Base-by-base conservation (phyloP, 169 alveolate genomes). In the Miamiensis avidus region DNA sequence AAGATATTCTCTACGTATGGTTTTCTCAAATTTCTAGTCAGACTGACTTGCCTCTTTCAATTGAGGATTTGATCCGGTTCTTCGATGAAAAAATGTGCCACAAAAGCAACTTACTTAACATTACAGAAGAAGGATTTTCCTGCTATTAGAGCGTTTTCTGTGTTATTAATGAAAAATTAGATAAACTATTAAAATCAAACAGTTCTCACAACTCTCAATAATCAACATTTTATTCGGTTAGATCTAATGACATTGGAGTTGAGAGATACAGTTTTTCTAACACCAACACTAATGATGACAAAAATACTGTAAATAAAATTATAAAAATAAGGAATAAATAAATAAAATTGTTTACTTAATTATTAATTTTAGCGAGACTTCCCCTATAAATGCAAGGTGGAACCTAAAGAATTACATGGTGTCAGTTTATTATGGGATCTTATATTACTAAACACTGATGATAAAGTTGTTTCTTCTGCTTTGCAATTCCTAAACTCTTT, bases 81-180 rank as follows among this genome's bases (percentile, higher is more conserved):
- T 94, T 90, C 83, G 76, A 76, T 31, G 91, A 90, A 72, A 88
- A 92, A 65, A 75, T 94, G 33, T 82, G 92, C 16, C 73, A 49
- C 20, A 83, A 83, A 0, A 69, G 82, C 26, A 76, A 90, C 29
- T 84, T 91, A 78, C 31, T 65, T 0, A 31, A 65, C 0, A 76
- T 94, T 31, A 84, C 94, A 0, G 65, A 65, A 1, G 96, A 94
- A 78, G 95, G 96, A 4, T 91, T 89, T 82, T 82, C 77, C 30
- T 92, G 94, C 73, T 90, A 91, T 34, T 88, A 94, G 65, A 83
- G 91, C 69, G 91, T 89, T 34, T 89, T 94, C 72, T 34, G 88
- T n/a, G 83, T 93, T n/a, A 84, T 89, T 6, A 92, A 92, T 34
- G 95, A 89, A 75, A 84, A 82, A 77, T 33, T 65, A 25, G 85